Evolutionary conservation across 345 rosid genomes (phyloP).

Genomic region (Dovyalis caffra): DNA sequence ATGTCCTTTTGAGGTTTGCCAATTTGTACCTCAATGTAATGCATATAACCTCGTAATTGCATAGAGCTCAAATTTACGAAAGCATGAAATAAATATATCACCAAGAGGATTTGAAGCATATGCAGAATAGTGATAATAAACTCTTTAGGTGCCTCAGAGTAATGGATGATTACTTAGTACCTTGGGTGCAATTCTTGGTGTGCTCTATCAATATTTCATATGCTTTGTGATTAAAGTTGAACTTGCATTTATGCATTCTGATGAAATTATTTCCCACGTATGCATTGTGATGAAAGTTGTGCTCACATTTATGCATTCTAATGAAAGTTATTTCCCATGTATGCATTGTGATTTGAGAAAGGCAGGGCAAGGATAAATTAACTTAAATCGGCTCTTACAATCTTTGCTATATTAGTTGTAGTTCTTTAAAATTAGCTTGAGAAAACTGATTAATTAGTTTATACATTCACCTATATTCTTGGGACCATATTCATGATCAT

Average conservation of each 20-base stretch:
- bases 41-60: neutral
- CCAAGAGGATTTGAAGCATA: neutral
- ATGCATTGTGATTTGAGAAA: neutral
- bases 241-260: no score
- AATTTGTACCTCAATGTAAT: neutral
- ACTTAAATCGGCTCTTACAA: no score
- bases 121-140: neutral
- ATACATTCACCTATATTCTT: neutral
- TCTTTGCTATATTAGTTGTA: no score
- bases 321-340: neutral
- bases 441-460: neutral
- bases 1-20: neutral
- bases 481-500: neutral
- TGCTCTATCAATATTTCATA: neutral
- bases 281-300: no score
- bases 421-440: neutral
- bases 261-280: neutral
- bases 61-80: neutral
- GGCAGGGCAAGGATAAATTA: neutral
- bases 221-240: neutral
- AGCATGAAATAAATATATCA: neutral
- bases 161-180: neutral
- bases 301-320: neutral
- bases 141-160: conserved; percentile 6
- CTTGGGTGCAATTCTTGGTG: neutral